These are phyloP conservation scores for Phialophora macrospora DNA, from an alignment of 2,329 filamentous ascomycete genomes.

Conservation along the genomic window DNA sequence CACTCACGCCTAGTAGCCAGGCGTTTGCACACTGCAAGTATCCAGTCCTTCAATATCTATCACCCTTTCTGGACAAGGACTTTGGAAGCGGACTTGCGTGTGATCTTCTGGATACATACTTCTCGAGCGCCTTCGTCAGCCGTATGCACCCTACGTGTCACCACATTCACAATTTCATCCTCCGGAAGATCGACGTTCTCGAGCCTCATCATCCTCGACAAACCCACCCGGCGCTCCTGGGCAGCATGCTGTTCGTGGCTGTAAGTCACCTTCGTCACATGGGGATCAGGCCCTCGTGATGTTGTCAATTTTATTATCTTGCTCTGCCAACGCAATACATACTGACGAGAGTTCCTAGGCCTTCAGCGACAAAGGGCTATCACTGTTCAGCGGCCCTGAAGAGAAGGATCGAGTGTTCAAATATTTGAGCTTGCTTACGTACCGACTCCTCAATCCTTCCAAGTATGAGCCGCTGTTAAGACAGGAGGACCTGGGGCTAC, in stretches of 20 bases:
- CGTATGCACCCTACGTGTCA: constrained; percentile 54
- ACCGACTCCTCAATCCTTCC: constrained; percentile 41
- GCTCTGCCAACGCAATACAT: background rate
- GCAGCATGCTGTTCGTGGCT: constrained; percentile 56
- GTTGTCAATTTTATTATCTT: background rate
- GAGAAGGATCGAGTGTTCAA: constrained; percentile 45
- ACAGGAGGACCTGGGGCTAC: constrained; percentile 38
- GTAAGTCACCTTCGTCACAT: background rate
- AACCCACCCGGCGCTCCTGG: constrained; percentile 53
- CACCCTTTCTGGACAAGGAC: constrained; percentile 32
- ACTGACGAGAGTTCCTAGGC: background rate
- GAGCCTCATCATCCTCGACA: constrained; percentile 49
- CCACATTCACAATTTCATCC: constrained; percentile 55
- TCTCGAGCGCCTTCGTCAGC: constrained; percentile 53
- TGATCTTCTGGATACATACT: constrained; percentile 56
- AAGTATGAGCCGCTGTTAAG: constrained; percentile 38
- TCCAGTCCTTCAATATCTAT: constrained; percentile 32
- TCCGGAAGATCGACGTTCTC: constrained; percentile 53
- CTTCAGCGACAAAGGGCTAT: constrained; percentile 54
- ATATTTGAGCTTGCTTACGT: constrained; percentile 43
- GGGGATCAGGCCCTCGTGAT: background rate
- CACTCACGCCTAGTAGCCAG: constrained; percentile 30
- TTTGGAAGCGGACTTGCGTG: constrained; percentile 46
- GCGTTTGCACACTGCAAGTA: constrained; percentile 30
- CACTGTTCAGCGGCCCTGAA: constrained; percentile 51